Base-by-base conservation (phyloP, 192 early-diverging fungal genomes). In the Thamnidium elegans region DNA sequence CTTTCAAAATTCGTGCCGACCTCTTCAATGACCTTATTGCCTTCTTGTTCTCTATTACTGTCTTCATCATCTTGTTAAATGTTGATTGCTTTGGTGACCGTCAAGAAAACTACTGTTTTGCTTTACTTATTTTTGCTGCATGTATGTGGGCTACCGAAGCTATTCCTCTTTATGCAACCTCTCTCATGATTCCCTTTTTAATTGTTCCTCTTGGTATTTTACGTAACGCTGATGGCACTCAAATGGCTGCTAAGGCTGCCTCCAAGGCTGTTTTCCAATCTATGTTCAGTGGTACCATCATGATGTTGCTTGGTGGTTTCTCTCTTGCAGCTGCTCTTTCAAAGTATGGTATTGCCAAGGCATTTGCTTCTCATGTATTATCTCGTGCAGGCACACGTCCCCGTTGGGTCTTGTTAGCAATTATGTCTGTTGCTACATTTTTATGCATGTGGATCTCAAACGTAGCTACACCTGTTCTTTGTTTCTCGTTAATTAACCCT, bases 61-160 rank as follows among this genome's bases (percentile, higher is more conserved):
- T 85, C 17, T 89, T 92, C 76, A 81, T 70, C 26, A 53, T 82
- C 5, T 70, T 89, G 31, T 75, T 90, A 70, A 71, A 74, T 2
- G 67, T 85, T 56, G 74, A 81, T 7, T 73, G 87, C 47, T 94
- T 92, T 73, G 78, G 80, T 17, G 79, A 79, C 20, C 67, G 43
- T 0, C 89, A 91, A 68, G 87, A 94, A 76, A 87, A 92, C 54
- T 84, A 89, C 48, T 96, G 94, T 78, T 90, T 93, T 79, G 94
- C 91, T 4, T 84, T 96, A 55, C 77, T 96, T 30, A 79, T 96
- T 42, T 88, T 88, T 45, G 89, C 87, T 51, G 91, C 91, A 43
- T 72, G 87, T 42, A 74, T 96, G 52, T 96, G 94, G 94, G 94
- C 92, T 2, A 89, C 89, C 20, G 94, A 89, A 68, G 85, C 81